Conservation (phyloP, 495 filamentous ascomycete species). For the Polyplosphaeria fusca region DNA sequence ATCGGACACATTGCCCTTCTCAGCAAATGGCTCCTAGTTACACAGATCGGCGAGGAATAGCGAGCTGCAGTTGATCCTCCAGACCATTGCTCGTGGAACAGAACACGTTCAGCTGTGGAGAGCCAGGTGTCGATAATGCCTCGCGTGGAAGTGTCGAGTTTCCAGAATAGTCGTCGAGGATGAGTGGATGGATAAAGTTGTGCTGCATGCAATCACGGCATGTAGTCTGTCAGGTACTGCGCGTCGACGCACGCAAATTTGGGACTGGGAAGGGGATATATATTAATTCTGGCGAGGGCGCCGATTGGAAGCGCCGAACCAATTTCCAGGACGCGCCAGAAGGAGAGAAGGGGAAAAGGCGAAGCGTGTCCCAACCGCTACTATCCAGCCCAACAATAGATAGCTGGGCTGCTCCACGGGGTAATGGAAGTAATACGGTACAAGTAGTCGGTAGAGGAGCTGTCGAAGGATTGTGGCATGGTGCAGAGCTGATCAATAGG, state of each 20-base stretch:
- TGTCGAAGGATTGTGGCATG: not conserved
- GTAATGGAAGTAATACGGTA: not conserved
- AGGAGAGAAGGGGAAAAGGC: too few relatives aligned
- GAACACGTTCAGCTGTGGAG: not conserved
- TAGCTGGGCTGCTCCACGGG: not conserved
- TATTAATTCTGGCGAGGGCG: too few relatives aligned
- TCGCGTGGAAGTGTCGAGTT: too few relatives aligned
- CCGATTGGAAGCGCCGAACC: too few relatives aligned
- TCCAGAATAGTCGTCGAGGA: too few relatives aligned
- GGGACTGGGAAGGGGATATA: not conserved
- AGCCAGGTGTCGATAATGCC: not conserved
- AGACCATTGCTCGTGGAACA: not conserved
- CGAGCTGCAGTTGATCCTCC: not conserved
- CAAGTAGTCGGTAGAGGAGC: too few relatives aligned
- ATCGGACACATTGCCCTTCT: not conserved
- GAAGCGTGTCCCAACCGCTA: too few relatives aligned
- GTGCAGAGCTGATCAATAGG: not conserved
- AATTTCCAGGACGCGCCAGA: too few relatives aligned
- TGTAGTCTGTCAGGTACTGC: constrained; percentile 11
- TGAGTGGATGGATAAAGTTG: not conserved
- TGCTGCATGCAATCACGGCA: not conserved
- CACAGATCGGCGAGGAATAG: not conserved
- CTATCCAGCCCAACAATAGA: too few relatives aligned
- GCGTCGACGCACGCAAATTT: constrained; percentile 3
- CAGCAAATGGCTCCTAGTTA: not conserved